Evolutionary conservation across 2,329 filamentous ascomycete genomes (phyloP).

Genomic region (Gyromitra esculenta): DNA sequence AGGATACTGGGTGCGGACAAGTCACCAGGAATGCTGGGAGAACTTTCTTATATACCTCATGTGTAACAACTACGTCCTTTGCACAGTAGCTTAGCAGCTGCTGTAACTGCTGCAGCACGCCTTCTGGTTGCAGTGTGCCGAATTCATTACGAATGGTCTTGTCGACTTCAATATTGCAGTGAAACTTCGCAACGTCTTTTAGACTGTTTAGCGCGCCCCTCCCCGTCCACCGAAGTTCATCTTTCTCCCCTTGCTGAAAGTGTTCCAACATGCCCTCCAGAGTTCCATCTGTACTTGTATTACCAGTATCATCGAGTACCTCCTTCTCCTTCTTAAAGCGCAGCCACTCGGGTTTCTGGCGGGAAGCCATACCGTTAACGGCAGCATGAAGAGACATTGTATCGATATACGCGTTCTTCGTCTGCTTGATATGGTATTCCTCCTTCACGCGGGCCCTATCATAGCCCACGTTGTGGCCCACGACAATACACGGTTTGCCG

Average conservation of each 20-base stretch:
- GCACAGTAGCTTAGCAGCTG: conserved; percentile 93
- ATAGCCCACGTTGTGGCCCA: conserved; percentile 96
- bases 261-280: conserved; percentile 70
- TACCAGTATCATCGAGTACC: conserved; percentile 71
- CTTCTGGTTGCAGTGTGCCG: conserved; percentile 79
- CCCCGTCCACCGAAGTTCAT: conserved; percentile 95
- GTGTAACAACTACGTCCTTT: conserved; percentile 90
- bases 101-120: conserved; percentile 76
- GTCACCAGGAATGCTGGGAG: conserved; percentile 88
- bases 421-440: conserved; percentile 86
- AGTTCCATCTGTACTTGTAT: conserved; percentile 66
- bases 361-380: conserved; percentile 98
- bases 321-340: conserved; percentile 88
- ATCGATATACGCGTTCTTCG: conserved; percentile 86
- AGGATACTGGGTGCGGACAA: conserved; percentile 96
- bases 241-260: conserved; percentile 80
- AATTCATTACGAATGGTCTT: conserved; percentile 89
- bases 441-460: conserved; percentile 88
- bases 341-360: conserved; percentile 96
- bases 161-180: conserved; percentile 89
- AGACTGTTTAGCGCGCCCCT: conserved; percentile 94
- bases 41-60: conserved; percentile 89
- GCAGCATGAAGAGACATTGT: conserved; percentile 99
- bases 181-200: conserved; percentile 94
- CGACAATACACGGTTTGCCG: conserved; percentile 75